These are phyloP conservation scores for Trichoderma virens DNA, from an alignment of 495 filamentous ascomycete genomes.

Conservation along the genomic window DNA sequence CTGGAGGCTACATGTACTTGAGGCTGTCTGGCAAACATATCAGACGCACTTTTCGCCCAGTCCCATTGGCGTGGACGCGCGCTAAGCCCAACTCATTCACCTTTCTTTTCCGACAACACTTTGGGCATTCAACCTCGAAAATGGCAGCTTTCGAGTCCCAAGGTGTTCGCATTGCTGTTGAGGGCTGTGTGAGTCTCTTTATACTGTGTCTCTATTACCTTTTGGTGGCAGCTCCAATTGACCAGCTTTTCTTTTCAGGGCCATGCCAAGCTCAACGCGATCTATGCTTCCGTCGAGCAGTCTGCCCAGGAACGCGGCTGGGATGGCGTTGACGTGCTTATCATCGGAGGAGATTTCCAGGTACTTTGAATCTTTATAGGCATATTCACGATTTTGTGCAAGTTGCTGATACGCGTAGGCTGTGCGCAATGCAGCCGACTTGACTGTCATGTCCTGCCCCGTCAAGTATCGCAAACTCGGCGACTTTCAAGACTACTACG, in stretches of 20 bases:
- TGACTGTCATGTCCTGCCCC: conserved; percentile 80
- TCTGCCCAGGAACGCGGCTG: conserved; percentile 59
- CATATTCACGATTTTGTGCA: not conserved
- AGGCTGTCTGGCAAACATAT: not conserved
- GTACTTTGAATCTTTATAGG: conserved; percentile 28
- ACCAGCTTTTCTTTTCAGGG: conserved; percentile 45
- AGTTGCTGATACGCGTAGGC: conserved; percentile 39
- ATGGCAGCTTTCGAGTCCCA: conserved; percentile 20
- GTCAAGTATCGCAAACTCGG: conserved; percentile 73
- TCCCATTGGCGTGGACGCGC: not conserved
- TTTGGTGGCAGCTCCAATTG: conserved; percentile 10
- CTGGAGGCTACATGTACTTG: no score
- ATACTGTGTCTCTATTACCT: not conserved
- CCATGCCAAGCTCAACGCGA: conserved; percentile 82
- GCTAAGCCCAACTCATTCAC: not conserved
- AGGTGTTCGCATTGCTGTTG: conserved; percentile 51
- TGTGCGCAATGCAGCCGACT: conserved; percentile 77
- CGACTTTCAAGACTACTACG: conserved; percentile 93
- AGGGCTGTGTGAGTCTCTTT: conserved; percentile 65
- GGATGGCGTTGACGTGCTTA: conserved; percentile 71
- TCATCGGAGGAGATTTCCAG: conserved; percentile 90
- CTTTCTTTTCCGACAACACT: not conserved
- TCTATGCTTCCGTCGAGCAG: conserved; percentile 67
- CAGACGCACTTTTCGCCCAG: not conserved
- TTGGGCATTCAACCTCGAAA: not conserved